phyloP scores from a whole-genome alignment of 2,329 filamentous ascomycete genomes.

The Simplicillium sp. region DNA sequence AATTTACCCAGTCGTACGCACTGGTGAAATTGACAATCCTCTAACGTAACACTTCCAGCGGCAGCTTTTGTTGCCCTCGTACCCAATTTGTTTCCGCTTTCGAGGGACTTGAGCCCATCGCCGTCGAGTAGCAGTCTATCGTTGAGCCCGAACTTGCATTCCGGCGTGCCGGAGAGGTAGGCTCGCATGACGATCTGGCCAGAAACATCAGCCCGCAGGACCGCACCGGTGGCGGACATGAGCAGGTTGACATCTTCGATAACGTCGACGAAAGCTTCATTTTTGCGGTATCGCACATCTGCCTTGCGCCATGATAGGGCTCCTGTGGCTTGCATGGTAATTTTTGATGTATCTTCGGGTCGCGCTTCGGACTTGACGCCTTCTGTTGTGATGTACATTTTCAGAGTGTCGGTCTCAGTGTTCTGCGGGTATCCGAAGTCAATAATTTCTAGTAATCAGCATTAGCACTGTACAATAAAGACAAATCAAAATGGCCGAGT shows the following conservation, averaged over 20 bases:
- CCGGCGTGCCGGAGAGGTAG: constrained; percentile 89
- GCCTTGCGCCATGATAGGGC: constrained; percentile 94
- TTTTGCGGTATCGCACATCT: constrained; percentile 98
- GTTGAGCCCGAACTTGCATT: constrained; percentile 98
- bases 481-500: background rate
- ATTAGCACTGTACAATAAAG: background rate
- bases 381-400: constrained; percentile 99
- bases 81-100: constrained; percentile 67
- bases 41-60: constrained; percentile 87
- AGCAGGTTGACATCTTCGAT: constrained; percentile 98
- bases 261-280: constrained; percentile 97
- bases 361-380: constrained; percentile 86
- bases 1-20: constrained; percentile 97
- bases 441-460: constrained; percentile 65
- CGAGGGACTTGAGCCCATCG: constrained; percentile 54
- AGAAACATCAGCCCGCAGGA: constrained; percentile 90
- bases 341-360: constrained; percentile 89
- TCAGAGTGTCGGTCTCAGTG: constrained; percentile 95
- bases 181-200: constrained; percentile 98
- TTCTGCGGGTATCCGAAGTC: constrained; percentile 99
- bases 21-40: constrained; percentile 98
- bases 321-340: constrained; percentile 98
- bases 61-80: constrained; percentile 92
- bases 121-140: constrained; percentile 87
- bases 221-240: constrained; percentile 95